Evolutionary conservation across 2,329 filamentous ascomycete genomes (phyloP).

Genomic region (Cytospora piceicola): DNA sequence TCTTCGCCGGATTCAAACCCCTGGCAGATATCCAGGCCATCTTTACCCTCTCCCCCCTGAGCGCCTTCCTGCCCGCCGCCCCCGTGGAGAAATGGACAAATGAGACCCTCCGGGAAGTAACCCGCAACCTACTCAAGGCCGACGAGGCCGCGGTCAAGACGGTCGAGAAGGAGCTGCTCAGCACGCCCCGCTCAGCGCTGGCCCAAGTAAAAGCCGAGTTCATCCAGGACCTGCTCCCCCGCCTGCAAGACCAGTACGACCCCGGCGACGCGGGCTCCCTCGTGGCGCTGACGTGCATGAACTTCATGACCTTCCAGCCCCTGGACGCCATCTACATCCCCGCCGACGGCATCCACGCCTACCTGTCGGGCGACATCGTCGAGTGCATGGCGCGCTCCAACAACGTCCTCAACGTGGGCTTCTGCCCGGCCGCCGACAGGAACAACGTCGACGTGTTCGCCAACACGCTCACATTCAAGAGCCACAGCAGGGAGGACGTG

Average conservation of each 20-base stretch:
- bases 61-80: constrained; percentile 54
- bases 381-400: constrained; percentile 79
- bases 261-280: constrained; percentile 67
- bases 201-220: constrained; percentile 53
- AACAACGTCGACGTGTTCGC: constrained; percentile 68
- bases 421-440: constrained; percentile 69
- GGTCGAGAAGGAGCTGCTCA: constrained; percentile 56
- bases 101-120: constrained; percentile 60
- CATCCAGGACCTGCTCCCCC: constrained; percentile 66
- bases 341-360: constrained; percentile 75
- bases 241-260: constrained; percentile 67
- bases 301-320: constrained; percentile 67
- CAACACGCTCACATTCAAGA: constrained; percentile 64
- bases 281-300: constrained; percentile 74
- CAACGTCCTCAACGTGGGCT: constrained; percentile 75
- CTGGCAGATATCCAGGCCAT: constrained; percentile 61
- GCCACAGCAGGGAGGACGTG: constrained; percentile 61
- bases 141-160: constrained; percentile 55
- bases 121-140: constrained; percentile 57
- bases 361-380: constrained; percentile 73
- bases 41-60: constrained; percentile 59
- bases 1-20: constrained; percentile 76
- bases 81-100: constrained; percentile 54
- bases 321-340: constrained; percentile 73
- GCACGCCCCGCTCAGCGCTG: constrained; percentile 52